A percentile compares a stretch with the other conserved stretches of the same genome.
Evolutionary conservation across 2,329 filamentous ascomycete genomes (phyloP).

Genomic region (Verticillium nonalfalfae): DNA sequence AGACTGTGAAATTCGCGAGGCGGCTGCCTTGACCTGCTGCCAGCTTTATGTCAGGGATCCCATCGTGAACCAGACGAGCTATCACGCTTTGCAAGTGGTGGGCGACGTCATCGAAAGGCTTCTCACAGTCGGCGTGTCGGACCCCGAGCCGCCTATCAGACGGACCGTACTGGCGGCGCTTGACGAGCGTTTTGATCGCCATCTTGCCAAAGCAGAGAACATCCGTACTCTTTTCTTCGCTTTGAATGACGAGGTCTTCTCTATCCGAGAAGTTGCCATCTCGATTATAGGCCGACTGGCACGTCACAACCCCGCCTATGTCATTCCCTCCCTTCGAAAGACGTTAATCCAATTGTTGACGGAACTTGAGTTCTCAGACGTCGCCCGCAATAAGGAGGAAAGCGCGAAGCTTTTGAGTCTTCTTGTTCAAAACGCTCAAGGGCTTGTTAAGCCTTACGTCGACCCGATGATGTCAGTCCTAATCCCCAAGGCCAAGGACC

Average conservation of each 20-base stretch:
- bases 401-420: conserved; percentile 89
- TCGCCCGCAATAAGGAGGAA: conserved; percentile 90
- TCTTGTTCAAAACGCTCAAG: conserved; percentile 86
- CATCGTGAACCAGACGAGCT: conserved; percentile 95
- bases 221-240: conserved; percentile 93
- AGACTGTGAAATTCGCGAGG: conserved; percentile 86
- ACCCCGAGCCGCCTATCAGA: conserved; percentile 83
- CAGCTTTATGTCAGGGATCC: conserved; percentile 96
- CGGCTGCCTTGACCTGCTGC: conserved; percentile 92
- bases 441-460: conserved; percentile 91
- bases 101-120: conserved; percentile 97
- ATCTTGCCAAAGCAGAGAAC: conserved; percentile 96
- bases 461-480: conserved; percentile 93
- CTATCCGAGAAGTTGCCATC: conserved; percentile 90
- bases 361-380: conserved; percentile 93
- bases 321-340: conserved; percentile 92
- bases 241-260: conserved; percentile 89
- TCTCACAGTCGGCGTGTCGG: conserved; percentile 88
- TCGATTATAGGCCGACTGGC: conserved; percentile 93
- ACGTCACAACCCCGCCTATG: conserved; percentile 88
- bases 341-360: conserved; percentile 93
- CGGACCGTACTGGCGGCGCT: conserved; percentile 82
- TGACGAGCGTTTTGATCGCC: conserved; percentile 89
- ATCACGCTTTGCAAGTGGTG: conserved; percentile 94
- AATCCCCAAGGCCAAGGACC: conserved; percentile 84